Evolutionary conservation across 177 flowering plant species (phyloP).

Genomic region (Vitis hybrid): DNA sequence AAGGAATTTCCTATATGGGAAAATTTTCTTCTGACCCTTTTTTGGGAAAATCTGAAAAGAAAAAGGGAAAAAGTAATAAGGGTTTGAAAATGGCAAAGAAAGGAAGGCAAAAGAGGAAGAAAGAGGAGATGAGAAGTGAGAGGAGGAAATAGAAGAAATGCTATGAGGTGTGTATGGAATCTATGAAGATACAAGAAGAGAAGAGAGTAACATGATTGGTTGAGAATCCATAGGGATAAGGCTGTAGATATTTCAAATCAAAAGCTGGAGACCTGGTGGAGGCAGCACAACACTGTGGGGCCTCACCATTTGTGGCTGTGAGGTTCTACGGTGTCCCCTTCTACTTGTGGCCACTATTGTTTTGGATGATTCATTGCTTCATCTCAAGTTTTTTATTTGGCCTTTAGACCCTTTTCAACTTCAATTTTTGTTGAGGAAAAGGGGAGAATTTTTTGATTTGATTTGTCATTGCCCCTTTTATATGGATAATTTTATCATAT

Average conservation of each 20-base stretch:
- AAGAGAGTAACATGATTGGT: neutral
- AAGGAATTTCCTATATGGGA: neutral
- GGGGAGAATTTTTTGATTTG: too few species aligned
- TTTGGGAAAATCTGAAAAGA: too few species aligned
- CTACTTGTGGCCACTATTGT: neutral
- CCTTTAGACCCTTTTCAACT: too few species aligned
- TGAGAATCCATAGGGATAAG: neutral
- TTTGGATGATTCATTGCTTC: neutral
- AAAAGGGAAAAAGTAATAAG: neutral
- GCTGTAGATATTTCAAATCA: neutral
- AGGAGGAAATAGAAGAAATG: neutral
- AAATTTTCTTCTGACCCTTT: neutral
- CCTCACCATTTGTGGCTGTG: neutral
- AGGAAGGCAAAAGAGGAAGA: neutral
- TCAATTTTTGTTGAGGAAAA: too few species aligned
- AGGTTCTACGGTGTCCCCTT: too few species aligned
- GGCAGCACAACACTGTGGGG: neutral
- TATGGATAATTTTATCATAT: too few species aligned
- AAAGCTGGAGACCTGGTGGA: neutral
- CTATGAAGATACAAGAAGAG: too few species aligned
- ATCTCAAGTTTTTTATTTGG: too few species aligned
- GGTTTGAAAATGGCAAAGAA: neutral
- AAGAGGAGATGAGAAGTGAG: neutral
- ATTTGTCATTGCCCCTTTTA: too few species aligned
- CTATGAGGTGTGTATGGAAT: too few species aligned